phyloP scores from a whole-genome alignment of 192 early-diverging fungal species.

The Coemansia sp. region DNA sequence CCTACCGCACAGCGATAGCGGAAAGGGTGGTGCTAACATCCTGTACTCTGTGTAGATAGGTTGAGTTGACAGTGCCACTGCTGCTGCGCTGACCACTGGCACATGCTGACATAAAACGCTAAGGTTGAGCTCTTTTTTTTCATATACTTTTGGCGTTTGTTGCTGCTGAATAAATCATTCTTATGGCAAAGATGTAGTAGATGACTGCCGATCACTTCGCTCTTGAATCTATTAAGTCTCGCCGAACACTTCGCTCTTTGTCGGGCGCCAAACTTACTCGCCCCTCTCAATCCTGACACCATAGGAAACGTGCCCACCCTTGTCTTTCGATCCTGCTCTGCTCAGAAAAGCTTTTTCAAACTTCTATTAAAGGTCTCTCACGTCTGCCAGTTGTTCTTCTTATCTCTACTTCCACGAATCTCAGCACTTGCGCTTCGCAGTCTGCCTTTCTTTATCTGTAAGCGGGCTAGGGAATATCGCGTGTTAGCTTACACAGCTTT shows the following conservation, averaged over 20 bases:
- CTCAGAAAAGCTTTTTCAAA: not conserved
- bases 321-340: not conserved
- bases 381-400: not conserved
- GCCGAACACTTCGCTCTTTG: not conserved
- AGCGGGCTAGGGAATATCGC: not conserved
- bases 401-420: not conserved
- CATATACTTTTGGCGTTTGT: not conserved
- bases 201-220: not conserved
- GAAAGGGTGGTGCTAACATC: constrained; percentile 26
- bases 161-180: not conserved
- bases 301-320: not conserved
- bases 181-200: not conserved
- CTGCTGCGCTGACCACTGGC: not conserved
- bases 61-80: not conserved
- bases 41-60: constrained; percentile 30
- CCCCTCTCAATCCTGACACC: not conserved
- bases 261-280: not conserved
- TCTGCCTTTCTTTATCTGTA: not conserved
- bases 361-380: not conserved
- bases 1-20: constrained; percentile 55
- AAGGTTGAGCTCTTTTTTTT: not conserved
- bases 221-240: not conserved
- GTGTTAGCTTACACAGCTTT: not conserved
- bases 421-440: not conserved
- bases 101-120: not conserved